Evolutionary conservation across 805 yeast species (phyloP).

Genomic region (Jamesozyma rosinii): DNA sequence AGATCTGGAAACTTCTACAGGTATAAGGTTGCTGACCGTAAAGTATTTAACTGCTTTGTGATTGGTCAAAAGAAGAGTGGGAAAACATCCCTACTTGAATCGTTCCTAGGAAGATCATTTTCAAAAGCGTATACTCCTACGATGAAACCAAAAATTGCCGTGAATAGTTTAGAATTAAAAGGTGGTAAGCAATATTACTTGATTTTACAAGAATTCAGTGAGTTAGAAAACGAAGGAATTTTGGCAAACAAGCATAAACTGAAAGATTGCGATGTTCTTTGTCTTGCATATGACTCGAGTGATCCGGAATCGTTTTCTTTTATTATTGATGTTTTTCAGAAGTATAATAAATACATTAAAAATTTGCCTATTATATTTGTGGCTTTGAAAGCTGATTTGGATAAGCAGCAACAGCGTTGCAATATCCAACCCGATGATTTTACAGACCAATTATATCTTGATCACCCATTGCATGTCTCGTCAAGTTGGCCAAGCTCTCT

Average conservation of each 20-base stretch:
- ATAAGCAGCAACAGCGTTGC: conserved; percentile 86
- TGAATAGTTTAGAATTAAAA: conserved; percentile 82
- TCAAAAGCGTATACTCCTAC: conserved; percentile 73
- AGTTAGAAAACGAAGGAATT: conserved; percentile 63
- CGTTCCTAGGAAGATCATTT: conserved; percentile 67
- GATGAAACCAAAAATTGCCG: conserved; percentile 69
- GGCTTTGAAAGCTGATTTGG: conserved; percentile 90
- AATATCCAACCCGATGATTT: conserved; percentile 81
- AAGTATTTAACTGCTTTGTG: conserved; percentile 84
- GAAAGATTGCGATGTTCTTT: conserved; percentile 83
- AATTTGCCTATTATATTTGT: conserved; percentile 78
- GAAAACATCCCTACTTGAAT: conserved; percentile 72
- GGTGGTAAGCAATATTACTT: conserved; percentile 95
- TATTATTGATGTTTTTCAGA: conserved; percentile 57
- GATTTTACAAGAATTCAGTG: conserved; percentile 84
- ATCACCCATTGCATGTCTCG: conserved; percentile 84
- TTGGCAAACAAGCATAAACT: conserved; percentile 59
- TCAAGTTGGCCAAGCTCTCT: conserved; percentile 84
- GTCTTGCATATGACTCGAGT: conserved; percentile 85
- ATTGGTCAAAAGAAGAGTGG: conserved; percentile 84
- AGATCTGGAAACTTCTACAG: conserved; percentile 60
- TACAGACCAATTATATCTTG: conserved; percentile 53
- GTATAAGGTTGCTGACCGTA: conserved; percentile 65
- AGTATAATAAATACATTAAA: conserved; percentile 44
- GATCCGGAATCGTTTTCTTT: conserved; percentile 92